Conservation (phyloP, 495 filamentous ascomycete species). For the Aspergillus hancockii region DNA sequence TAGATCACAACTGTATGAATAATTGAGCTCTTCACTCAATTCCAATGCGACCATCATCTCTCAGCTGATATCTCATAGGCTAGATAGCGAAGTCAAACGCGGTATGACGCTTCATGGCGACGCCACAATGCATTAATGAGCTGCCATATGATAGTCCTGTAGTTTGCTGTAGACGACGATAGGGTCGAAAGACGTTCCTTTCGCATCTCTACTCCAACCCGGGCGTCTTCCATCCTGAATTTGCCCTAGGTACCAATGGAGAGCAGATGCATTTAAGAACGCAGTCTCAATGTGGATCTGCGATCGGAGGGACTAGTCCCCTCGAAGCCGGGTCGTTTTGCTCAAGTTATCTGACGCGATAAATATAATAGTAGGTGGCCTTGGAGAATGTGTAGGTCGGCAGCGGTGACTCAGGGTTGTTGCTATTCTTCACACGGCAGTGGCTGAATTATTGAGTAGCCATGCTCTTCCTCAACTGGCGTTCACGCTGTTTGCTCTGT, state of each 20-base stretch:
- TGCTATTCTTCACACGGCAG: not conserved
- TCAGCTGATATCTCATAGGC: not conserved
- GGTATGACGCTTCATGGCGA: not conserved
- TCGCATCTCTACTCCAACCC: not conserved
- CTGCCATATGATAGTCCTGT: not conserved
- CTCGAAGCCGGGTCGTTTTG: not conserved
- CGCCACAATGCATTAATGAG: not conserved
- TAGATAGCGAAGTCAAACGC: not conserved
- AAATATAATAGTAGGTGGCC: not conserved
- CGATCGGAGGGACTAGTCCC: not conserved
- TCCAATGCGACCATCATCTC: slow-evolving; percentile 1
- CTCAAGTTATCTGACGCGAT: not conserved
- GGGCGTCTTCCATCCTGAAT: not conserved
- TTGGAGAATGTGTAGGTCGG: not conserved
- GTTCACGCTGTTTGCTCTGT: slow-evolving; percentile 65
- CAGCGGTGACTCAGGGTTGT: not conserved
- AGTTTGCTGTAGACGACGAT: not conserved
- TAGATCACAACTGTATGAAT: slow-evolving; percentile 15
- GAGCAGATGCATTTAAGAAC: not conserved
- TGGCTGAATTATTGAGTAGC: slow-evolving; percentile 41
- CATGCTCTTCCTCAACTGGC: slow-evolving; percentile 82
- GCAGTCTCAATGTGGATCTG: not conserved
- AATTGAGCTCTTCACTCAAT: slow-evolving; percentile 24
- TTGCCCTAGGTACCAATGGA: not conserved
- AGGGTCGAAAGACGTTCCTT: not conserved